phyloP scores from a whole-genome alignment of 768 basidiomycete genomes.

The Pisolithus orientalis region DNA sequence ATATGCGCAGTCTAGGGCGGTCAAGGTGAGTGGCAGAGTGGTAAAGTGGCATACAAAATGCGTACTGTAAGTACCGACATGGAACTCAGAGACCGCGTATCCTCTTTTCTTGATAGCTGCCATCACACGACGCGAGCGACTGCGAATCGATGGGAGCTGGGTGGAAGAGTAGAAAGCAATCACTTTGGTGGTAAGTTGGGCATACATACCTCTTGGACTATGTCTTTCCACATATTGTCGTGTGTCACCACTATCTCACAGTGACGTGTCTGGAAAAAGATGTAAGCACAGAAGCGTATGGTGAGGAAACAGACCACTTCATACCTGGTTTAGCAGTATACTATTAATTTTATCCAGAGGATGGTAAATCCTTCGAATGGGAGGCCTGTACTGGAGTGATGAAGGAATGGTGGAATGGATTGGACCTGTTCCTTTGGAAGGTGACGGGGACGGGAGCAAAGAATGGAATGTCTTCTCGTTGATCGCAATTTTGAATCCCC shows the following conservation, averaged over 20 bases:
- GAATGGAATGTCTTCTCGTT: neutral
- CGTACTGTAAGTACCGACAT: too few relatives aligned
- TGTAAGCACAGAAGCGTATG: neutral
- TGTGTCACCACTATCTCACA: neutral
- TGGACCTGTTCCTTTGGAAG: neutral
- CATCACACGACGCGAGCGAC: too few relatives aligned
- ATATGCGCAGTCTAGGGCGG: too few relatives aligned
- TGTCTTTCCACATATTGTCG: neutral
- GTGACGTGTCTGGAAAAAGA: neutral
- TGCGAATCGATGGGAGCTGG: too few relatives aligned
- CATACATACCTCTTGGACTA: neutral
- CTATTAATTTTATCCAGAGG: neutral
- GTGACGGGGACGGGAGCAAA: neutral
- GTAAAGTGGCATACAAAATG: too few relatives aligned
- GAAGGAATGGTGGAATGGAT: neutral
- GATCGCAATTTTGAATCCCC: slow-evolving; percentile 11
- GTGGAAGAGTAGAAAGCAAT: too few relatives aligned
- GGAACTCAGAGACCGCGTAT: too few relatives aligned
- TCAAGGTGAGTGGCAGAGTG: too few relatives aligned
- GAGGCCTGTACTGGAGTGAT: neutral
- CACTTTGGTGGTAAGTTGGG: too few relatives aligned
- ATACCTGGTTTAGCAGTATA: neutral
- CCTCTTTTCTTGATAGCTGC: too few relatives aligned
- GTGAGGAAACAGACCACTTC: neutral
- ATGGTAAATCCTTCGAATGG: neutral